Evolutionary conservation across 73 alveolate genomes (phyloP).

Genomic region (Stentor roeselii): DNA sequence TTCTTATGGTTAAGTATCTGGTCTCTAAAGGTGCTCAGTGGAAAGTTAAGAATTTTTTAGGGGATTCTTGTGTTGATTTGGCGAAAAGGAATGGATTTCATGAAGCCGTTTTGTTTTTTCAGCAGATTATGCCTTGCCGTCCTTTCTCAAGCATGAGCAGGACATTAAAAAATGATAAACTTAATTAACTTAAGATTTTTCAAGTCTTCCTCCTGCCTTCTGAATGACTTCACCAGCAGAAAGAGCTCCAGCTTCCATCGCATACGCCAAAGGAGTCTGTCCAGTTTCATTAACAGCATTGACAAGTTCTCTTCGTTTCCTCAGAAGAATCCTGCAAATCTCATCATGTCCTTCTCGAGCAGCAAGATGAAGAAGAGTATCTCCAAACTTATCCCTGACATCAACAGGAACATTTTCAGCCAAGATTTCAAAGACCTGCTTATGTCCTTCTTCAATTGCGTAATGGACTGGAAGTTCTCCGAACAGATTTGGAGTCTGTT

Average conservation of each 20-base stretch:
- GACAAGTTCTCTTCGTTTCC: slow-evolving; percentile 41
- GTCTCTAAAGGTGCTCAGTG: slow-evolving; percentile 8
- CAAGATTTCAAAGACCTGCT: slow-evolving; percentile 48
- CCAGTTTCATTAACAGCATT: slow-evolving; percentile 55
- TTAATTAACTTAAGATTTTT: too few relatives aligned
- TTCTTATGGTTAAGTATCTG: neutral
- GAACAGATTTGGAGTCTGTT: slow-evolving; percentile 53
- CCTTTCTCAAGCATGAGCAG: too few relatives aligned
- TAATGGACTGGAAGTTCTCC: slow-evolving; percentile 54
- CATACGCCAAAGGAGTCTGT: slow-evolving; percentile 56
- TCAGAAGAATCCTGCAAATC: slow-evolving; percentile 42
- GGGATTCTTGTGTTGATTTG: neutral
- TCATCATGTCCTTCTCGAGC: slow-evolving; percentile 63
- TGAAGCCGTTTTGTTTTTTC: slow-evolving; percentile 2
- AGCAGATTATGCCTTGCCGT: too few relatives aligned
- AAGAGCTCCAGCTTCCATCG: slow-evolving; percentile 52
- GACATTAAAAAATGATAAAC: too few relatives aligned
- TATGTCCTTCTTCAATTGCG: slow-evolving; percentile 66
- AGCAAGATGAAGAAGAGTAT: slow-evolving; percentile 64
- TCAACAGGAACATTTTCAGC: slow-evolving; percentile 42
- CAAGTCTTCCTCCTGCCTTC: slow-evolving; percentile 10
- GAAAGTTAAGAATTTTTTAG: neutral
- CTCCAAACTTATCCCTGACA: slow-evolving; percentile 67
- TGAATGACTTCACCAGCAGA: slow-evolving; percentile 37
- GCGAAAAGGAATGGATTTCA: slow-evolving; percentile 12